Evolutionary conservation across 2,329 filamentous ascomycete species (phyloP), one percentile per base, ranked within the genome.

Genomic region (Hawksworthiomyces lignivorus): DNA sequence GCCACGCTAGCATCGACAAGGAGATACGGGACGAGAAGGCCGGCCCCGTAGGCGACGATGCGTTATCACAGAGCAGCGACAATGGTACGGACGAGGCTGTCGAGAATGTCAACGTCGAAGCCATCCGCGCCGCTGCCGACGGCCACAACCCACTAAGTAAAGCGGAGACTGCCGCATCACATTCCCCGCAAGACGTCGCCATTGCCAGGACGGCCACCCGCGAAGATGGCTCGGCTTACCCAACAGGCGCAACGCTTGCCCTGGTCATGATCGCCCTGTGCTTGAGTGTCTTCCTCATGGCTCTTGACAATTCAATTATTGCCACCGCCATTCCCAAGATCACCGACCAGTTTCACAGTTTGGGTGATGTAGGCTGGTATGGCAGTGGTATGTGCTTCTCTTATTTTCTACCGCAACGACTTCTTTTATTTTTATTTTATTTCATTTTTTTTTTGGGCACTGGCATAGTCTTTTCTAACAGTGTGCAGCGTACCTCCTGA

Each of bases 351-450:
- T 58, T 62, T 51, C 54, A 62, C 34, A 55, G 61, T 31, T 54
- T 67, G 1, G 54, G 55, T 17, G 65, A 68, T 44, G 59, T 68
- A 10, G 63, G 62, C 39, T 69, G 65, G 65, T 68, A 68, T 39
- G 64, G 62, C 8, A 58, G 56, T 15, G 41, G 45, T 47, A 34
- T 2, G 45, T 33, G 12, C 36, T 36, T 29, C 7, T 35, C 7
- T 19, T 35, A 17, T 14, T 27, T 36, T 18, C 21, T 31, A 3
- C 12, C 5, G 34, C 29, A 8, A 4, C 24, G 8, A 12, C 21
- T 41, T 24, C 15, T 24, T 17, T 22, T 39, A 18, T 21, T 19
- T 8, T 19, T 31, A 19, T 17, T 19, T 31, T 22, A 14, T 17
- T 26, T 24, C 27, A 17, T 15, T 29, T 29, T 22, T n/a, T 28